Evolutionary conservation across 2,329 filamentous ascomycete species (phyloP), one percentile per base, ranked within the genome.

Genomic region (Aspergillus piperis): DNA sequence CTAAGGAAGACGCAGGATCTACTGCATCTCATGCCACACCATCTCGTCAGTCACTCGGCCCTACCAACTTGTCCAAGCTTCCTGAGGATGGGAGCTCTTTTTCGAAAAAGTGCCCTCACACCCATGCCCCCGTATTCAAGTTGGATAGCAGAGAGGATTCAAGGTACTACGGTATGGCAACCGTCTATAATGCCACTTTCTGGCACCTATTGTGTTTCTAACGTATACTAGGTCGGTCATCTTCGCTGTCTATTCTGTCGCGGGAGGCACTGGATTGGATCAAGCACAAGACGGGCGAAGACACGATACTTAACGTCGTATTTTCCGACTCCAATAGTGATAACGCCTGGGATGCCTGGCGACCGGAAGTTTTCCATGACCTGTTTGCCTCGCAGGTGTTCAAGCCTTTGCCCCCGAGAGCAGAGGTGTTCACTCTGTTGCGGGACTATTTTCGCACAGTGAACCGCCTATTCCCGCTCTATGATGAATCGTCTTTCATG

Each of bases 251-350:
- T 60, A 97, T 98, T 67, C 94, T 98, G 79, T 97, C 93, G 0
- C 92, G 92, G 39, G 95, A 96, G 74, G 94, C 94, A 41, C 94
- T 98, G 58, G 89, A 96, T 73, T 98, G 95, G 93, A 93, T 98
- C 58, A 96, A 96, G 70, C 87, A 91, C 64, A 96, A 94, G 80
- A 96, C 92, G 2, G 94, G 94, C n/a, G 93, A 98, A 71, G 85
- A 82, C 30, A 93, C 90, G 0, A 97, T 97, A 76, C 89, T 96
- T 72, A 85, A 89, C 58, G 94, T 96, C 86, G 91, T 98, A 59
- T 87, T 88, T 2, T 87, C 90, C 53, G 88, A 92, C 36, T 90
- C 90, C 4, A 86, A 91, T 51, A 90, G 95, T 66, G 91, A 96
- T 69, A 88, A 91, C 75, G 94, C 95, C 68, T 96, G 91, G 89